These are phyloP conservation scores for Amylostereum chailletii DNA, from an alignment of 1,284 basidiomycete genomes.

Conservation along the genomic window DNA sequence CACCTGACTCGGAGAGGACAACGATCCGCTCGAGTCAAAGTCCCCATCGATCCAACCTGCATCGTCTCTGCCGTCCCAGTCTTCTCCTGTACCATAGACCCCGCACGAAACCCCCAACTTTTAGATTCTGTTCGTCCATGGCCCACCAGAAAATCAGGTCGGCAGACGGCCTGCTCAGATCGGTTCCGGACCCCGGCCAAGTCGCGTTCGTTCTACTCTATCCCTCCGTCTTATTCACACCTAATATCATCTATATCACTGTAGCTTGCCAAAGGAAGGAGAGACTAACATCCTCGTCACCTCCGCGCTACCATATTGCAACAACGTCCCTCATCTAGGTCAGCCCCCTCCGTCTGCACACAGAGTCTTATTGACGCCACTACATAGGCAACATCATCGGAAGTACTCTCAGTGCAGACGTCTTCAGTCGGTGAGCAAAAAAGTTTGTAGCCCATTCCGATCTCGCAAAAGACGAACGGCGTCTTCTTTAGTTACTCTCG, in stretches of 20 bases:
- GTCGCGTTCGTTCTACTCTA: constrained; percentile 8
- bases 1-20: neutral
- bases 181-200: constrained; percentile 13
- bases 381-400: constrained; percentile 91
- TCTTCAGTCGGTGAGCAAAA: constrained; percentile 79
- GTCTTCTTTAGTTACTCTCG: constrained; percentile 51
- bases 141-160: constrained; percentile 9
- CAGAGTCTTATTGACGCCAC: constrained; percentile 6
- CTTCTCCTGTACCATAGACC: constrained; percentile 7
- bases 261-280: constrained; percentile 78
- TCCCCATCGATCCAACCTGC: constrained; percentile 6
- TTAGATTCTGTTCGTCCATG: constrained; percentile 5
- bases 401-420: constrained; percentile 91
- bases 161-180: constrained; percentile 12
- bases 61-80: neutral
- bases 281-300: constrained; percentile 88
- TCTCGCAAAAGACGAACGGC: no score
- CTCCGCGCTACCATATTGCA: constrained; percentile 96
- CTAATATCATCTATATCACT: neutral
- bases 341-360: constrained; percentile 15
- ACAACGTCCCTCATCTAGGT: constrained; percentile 98
- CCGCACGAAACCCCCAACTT: neutral
- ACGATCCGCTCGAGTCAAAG: constrained; percentile 3
- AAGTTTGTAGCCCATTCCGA: neutral
- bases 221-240: neutral